Conservation (phyloP, 1,284 basidiomycete species). For the Cryptococcus wingfieldii region DNA sequence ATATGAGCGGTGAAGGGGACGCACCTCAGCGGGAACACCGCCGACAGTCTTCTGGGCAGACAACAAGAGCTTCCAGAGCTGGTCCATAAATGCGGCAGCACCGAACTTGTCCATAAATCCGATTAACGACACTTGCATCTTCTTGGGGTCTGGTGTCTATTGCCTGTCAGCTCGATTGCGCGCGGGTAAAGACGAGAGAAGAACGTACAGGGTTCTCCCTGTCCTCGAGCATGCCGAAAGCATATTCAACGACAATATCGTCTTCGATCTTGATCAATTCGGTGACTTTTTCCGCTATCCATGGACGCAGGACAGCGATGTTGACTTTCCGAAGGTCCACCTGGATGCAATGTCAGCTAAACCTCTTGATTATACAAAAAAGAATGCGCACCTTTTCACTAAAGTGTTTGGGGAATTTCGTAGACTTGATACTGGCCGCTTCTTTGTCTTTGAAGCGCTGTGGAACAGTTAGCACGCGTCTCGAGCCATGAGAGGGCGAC, state of each 20-base stretch:
- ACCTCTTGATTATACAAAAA: not conserved
- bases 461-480: not conserved
- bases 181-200: not conserved
- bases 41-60: constrained; percentile 84
- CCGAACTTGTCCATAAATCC: constrained; percentile 70
- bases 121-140: constrained; percentile 89
- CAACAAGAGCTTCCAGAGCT: constrained; percentile 83
- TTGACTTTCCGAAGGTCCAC: constrained; percentile 96
- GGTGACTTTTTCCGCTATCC: constrained; percentile 87
- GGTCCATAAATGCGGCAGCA: constrained; percentile 78
- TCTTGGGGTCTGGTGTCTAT: constrained; percentile 83
- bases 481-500: not conserved
- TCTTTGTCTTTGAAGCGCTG: constrained; percentile 92
- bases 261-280: constrained; percentile 92
- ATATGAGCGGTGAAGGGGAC: constrained; percentile 1
- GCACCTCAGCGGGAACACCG: constrained; percentile 75
- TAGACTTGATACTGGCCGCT: constrained; percentile 73
- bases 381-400: constrained; percentile 66
- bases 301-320: constrained; percentile 66
- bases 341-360: constrained; percentile 47
- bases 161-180: not conserved
- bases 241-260: constrained; percentile 94
- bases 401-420: constrained; percentile 87
- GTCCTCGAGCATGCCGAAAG: constrained; percentile 87
- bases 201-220: constrained; percentile 66